Evolutionary conservation across 2,329 filamentous ascomycete genomes (phyloP), one percentile per base, ranked within the genome.

Genomic region (Tolypocladium nubicola): DNA sequence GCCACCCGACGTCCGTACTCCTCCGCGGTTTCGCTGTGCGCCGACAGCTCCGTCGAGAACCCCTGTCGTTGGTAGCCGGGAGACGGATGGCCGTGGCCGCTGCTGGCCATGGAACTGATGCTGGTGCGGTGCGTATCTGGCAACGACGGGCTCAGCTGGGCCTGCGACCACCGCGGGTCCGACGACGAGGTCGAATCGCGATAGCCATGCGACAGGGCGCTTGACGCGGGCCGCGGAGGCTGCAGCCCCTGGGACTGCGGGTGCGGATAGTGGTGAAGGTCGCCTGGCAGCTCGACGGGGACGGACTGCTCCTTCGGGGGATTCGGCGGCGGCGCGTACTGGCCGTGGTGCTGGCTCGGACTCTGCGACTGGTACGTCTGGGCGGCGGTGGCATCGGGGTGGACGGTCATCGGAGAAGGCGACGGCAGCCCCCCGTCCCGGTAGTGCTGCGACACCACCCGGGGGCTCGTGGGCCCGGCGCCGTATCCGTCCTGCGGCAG

Each of bases 1-100:
- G 23, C 13, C 26, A n/a, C 30, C 19, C 30, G 26, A 16, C 39
- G 39, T 14, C 40, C 39, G 60, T 79, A 66, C 65, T 80, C 78
- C 61, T 79, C 78, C 0, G 60, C 64, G 1, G 74, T 76, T 68
- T 82, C 79, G 10, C 64, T 65, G 58, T 81, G 79, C 2, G 79
- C 74, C 3, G 76, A 58, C 33, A 82, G 60, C 57, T 79, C 78
- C 0, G 71, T 69, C 0, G 75, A 62, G 57, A 75, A 78, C 1
- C 65, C 66, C 61, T 74, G 75, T 54, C 71, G 70, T n/a, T 74
- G 73, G 0, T 74, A 65, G 2, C 65, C 68, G 0, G 76, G 76
- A 0, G 74, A 78, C 2, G 66, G 62, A 33, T 69, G 69, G n/a
- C 40, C 43, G 2, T 63, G 64, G 60, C 66, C 52, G 61, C 66